Percentiles rank a stretch among this genome's conserved stretches.
Conservation (phyloP, 2,329 filamentous ascomycete species). For the Rachicladosporium sp. region DNA sequence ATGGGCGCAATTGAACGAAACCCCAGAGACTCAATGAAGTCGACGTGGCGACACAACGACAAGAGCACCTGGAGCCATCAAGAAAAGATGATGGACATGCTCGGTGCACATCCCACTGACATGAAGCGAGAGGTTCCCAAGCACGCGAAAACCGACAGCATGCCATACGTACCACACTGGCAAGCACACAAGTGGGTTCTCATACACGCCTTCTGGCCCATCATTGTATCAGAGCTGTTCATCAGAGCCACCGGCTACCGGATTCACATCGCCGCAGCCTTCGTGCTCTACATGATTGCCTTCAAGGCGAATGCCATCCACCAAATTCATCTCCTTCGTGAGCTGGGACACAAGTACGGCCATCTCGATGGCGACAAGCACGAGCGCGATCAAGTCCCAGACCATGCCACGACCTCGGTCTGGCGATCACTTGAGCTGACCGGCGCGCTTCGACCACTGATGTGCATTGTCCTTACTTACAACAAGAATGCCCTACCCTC, state of each 20-base stretch:
- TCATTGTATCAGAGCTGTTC: constrained; percentile 28
- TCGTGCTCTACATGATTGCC: constrained; percentile 27
- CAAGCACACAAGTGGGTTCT: constrained; percentile 30
- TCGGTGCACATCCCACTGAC: constrained; percentile 7
- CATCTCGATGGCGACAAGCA: constrained; percentile 36
- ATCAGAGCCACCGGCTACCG: constrained; percentile 20
- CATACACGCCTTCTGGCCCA: constrained; percentile 25
- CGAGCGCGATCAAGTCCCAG: constrained; percentile 31
- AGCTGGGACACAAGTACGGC: constrained; percentile 27
- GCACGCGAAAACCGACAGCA: constrained; percentile 29
- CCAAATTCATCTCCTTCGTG: constrained; percentile 27
- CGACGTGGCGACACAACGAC: background rate
- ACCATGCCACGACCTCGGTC: constrained; percentile 17
- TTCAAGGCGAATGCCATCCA: constrained; percentile 32
- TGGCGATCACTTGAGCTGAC: constrained; percentile 6
- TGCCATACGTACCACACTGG: constrained; percentile 28
- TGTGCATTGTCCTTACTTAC: constrained; percentile 26
- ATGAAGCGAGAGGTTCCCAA: constrained; percentile 24
- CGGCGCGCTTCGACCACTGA: constrained; percentile 8
- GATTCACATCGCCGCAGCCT: constrained; percentile 19
- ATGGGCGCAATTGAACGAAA: background rate
- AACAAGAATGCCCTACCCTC: constrained; percentile 13
- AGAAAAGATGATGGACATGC: background rate
- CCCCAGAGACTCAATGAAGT: background rate
- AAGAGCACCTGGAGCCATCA: background rate